Base-by-base conservation (phyloP, 2,329 filamentous ascomycete genomes). In the Hypomyces perniciosus region DNA sequence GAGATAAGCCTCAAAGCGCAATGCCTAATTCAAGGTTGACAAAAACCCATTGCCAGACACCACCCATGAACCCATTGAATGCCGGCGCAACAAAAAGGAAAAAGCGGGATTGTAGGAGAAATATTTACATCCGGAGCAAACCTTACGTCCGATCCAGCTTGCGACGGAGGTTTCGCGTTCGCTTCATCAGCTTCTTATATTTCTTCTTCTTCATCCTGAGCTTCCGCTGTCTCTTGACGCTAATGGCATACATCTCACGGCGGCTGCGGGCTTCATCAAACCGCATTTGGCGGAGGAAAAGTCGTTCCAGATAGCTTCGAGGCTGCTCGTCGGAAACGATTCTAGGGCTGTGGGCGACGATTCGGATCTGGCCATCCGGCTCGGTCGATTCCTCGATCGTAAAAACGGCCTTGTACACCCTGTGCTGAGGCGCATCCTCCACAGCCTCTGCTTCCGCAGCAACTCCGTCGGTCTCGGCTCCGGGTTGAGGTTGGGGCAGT, bases 151-250 rank as follows among this genome's bases (percentile, higher is more conserved):
- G 80, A 63, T 87, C 89, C 63, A 93, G 76, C 76, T 91, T 95
- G 67, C 90, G 84, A 67, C 92, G 85, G 75, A 90, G 71, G 67
- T 89, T 92, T 68, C 92, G 83, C 65, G 92, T 96, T 71, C 84
- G 81, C 78, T 86, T 88, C 88, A 96, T 90, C 60, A 97, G 77
- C 83, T 99, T 99, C 90, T 96, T 97, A 73, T 96, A 96, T 84
- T 99, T 99, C 81, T 97, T 92, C 83, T 97, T 99, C 88, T 99
- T 99, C 91, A 99, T 99, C 83, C 90, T 96, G 65, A 96, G 75
- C 75, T 93, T 95, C 66, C 90, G 79, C 72, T 95, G 90, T 69
- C 93, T 81, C 78, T 86, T 90, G 61, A 96, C 92, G 65, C 89
- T 95, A 66, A 99, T 90, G 57, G 90, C 81, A 54, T 85, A 73